Percentiles rank a stretch among this genome's conserved stretches.
These are phyloP conservation scores for Globisporangium cystogenes DNA, from an alignment of 352 stramenopile genomes.

Conservation along the genomic window DNA sequence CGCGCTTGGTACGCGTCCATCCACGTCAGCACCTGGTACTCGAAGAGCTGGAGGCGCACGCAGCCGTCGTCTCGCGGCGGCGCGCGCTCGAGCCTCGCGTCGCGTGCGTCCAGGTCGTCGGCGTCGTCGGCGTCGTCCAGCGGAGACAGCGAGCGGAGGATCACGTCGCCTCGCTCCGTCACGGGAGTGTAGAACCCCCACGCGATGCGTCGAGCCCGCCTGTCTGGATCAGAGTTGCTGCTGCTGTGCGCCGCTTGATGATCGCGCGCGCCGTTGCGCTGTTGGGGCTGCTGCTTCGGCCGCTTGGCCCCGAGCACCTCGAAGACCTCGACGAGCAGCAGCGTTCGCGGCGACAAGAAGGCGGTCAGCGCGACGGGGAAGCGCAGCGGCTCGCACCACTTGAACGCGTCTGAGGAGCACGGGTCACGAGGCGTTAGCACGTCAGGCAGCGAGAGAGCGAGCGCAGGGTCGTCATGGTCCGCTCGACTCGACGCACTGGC, in stretches of 20 bases:
- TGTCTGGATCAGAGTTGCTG: not conserved
- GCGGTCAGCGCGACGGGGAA: slow-evolving; percentile 25
- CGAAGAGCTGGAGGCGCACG: slow-evolving; percentile 43
- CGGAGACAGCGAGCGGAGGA: slow-evolving; percentile 17
- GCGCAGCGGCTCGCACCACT: slow-evolving; percentile 40
- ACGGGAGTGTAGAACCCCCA: slow-evolving; percentile 66
- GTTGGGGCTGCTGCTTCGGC: slow-evolving; percentile 1
- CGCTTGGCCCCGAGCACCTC: slow-evolving; percentile 18
- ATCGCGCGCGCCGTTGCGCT: slow-evolving; percentile 14
- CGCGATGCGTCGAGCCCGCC: slow-evolving; percentile 22
- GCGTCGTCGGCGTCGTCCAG: slow-evolving; percentile 1
- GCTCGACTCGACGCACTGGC: slow-evolving; percentile 12
- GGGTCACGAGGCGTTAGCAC: no score
- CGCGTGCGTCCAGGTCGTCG: not conserved
- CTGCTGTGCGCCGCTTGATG: slow-evolving; percentile 12
- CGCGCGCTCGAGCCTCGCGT: not conserved
- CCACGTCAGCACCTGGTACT: slow-evolving; percentile 57
- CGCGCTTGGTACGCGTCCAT: slow-evolving; percentile 56
- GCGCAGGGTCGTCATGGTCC: no score
- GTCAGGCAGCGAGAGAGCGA: not conserved
- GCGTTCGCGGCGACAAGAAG: slow-evolving; percentile 29
- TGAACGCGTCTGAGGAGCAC: slow-evolving; percentile 32
- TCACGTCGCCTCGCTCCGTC: slow-evolving; percentile 36
- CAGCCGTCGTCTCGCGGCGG: not conserved
- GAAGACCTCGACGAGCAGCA: slow-evolving; percentile 57